phyloP scores from a whole-genome alignment of 2,329 filamentous ascomycete genomes.

The Coniosporium tulheliwenetii region DNA sequence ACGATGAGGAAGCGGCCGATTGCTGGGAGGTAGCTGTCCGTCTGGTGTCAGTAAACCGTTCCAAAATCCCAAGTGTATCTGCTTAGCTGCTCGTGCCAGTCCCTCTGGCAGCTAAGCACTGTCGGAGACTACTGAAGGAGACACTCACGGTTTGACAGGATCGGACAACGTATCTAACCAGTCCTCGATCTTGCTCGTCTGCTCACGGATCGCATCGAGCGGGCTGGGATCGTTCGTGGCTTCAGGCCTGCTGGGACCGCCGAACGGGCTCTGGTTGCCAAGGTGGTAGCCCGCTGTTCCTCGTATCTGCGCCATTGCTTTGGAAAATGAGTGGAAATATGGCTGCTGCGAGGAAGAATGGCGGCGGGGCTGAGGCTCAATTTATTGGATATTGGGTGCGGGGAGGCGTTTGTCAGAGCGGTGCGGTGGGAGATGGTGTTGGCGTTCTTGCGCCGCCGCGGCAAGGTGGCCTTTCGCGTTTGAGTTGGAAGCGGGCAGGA shows the following conservation, averaged over 20 bases:
- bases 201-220: slow-evolving; percentile 77
- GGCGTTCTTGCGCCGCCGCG: too few relatives aligned
- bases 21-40: slow-evolving; percentile 67
- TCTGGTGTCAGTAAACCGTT: neutral
- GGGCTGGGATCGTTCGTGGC: slow-evolving; percentile 55
- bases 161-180: slow-evolving; percentile 74
- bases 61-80: neutral
- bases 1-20: slow-evolving; percentile 97
- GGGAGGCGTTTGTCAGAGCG: too few relatives aligned
- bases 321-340: too few relatives aligned
- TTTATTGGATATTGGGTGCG: too few relatives aligned
- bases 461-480: too few relatives aligned
- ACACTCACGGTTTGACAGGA: slow-evolving; percentile 80
- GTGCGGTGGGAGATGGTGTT: too few relatives aligned
- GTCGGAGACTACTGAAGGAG: neutral
- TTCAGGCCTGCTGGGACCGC: slow-evolving; percentile 39
- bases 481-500: too few relatives aligned
- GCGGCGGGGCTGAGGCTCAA: too few relatives aligned
- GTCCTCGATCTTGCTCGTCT: slow-evolving; percentile 98
- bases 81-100: neutral
- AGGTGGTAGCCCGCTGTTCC: slow-evolving; percentile 69
- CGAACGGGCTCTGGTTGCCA: slow-evolving; percentile 58
- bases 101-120: neutral
- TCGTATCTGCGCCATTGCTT: slow-evolving; percentile 40
- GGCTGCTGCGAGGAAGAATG: too few relatives aligned